A percentile compares a stretch with the other conserved stretches of the same genome.
phyloP scores from a whole-genome alignment of 768 basidiomycete genomes.

The Collybiopsis luxurians region DNA sequence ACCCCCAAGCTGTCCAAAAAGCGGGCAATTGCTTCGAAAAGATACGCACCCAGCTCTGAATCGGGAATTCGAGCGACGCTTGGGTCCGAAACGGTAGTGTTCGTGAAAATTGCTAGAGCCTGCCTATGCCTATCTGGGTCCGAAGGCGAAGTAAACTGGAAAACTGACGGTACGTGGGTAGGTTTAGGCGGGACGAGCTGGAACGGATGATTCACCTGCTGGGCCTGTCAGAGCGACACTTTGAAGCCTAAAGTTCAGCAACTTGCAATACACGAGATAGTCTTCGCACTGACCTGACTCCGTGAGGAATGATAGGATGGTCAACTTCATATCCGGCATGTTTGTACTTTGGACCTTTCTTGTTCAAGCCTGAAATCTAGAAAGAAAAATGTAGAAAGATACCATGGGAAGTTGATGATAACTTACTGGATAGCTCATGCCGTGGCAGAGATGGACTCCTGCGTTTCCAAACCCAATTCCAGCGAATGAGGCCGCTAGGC shows the following conservation, averaged over 20 bases:
- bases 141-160: constrained; percentile 94
- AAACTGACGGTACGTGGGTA: constrained; percentile 45
- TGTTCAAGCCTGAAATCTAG: constrained; percentile 92
- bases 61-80: constrained; percentile 74
- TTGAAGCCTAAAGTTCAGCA: constrained; percentile 10
- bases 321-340: constrained; percentile 88
- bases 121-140: constrained; percentile 89
- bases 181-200: background rate
- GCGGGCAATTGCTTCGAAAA: constrained; percentile 83
- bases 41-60: constrained; percentile 69
- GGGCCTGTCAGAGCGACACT: constrained; percentile 89
- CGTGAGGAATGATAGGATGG: constrained; percentile 91
- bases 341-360: constrained; percentile 88
- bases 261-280: background rate
- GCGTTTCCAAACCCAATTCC: constrained; percentile 96
- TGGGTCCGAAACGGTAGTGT: constrained; percentile 62
- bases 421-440: constrained; percentile 83
- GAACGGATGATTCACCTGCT: constrained; percentile 47
- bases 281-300: constrained; percentile 54
- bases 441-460: constrained; percentile 88
- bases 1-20: constrained; percentile 86
- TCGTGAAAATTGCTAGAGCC: constrained; percentile 80
- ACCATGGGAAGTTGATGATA: background rate
- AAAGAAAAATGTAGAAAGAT: background rate
- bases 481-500: constrained; percentile 89